These are phyloP conservation scores for Thymus quinquecostatus DNA, from an alignment of 257 asterid species.

Conservation along the genomic window DNA sequence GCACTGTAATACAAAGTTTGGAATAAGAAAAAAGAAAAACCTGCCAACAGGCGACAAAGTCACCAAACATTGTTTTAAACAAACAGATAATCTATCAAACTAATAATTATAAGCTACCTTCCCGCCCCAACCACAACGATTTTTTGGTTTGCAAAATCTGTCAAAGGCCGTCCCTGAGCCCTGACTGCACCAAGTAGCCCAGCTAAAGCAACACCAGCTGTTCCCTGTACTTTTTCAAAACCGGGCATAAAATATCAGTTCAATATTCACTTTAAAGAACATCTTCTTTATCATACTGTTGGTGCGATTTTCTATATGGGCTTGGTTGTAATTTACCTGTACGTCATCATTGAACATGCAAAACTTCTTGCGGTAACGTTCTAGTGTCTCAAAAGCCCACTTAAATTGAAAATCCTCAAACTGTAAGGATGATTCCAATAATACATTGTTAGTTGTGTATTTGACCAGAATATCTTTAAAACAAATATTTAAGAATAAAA, in stretches of 20 bases:
- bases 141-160: constrained; percentile 93
- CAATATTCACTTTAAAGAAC: constrained; percentile 26
- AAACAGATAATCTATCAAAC: constrained; percentile 22
- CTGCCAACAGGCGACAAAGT: constrained; percentile 20
- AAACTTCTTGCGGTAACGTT: constrained; percentile 88
- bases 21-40: constrained; percentile 32
- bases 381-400: constrained; percentile 99
- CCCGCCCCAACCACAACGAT: constrained; percentile 99
- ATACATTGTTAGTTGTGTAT: constrained; percentile 34
- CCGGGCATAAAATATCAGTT: constrained; percentile 36
- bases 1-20: constrained; percentile 73
- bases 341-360: constrained; percentile 99
- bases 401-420: constrained; percentile 99
- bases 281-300: constrained; percentile 19
- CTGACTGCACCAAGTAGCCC: constrained; percentile 97
- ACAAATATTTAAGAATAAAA: constrained; percentile 28
- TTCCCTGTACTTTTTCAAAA: constrained; percentile 62
- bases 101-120: constrained; percentile 62
- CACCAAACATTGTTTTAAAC: constrained; percentile 4
- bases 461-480: constrained; percentile 26
- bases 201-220: constrained; percentile 99
- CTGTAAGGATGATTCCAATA: constrained; percentile 49
- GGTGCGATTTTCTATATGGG: constrained; percentile 24
- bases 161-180: constrained; percentile 90
- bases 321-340: constrained; percentile 59